Conservation (phyloP, 2,329 filamentous ascomycete genomes). For the Conoideocrella luteorostrata region DNA sequence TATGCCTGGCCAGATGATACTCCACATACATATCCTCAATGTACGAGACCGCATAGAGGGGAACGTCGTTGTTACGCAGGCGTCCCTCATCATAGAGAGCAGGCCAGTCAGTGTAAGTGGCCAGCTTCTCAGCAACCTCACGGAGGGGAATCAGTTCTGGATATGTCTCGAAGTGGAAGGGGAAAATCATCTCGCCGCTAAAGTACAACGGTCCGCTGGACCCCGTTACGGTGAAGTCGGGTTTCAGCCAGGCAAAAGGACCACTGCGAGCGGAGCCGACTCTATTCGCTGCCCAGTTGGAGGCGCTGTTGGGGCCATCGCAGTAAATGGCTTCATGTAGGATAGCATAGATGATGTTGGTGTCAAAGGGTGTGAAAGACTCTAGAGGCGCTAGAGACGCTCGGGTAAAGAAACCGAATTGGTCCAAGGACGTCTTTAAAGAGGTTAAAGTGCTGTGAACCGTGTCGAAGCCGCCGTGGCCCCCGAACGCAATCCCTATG, state of each 20-base stretch:
- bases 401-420: conserved; percentile 68
- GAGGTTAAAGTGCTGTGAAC: conserved; percentile 70
- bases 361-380: conserved; percentile 61
- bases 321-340: conserved; percentile 88
- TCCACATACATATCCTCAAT: conserved; percentile 92
- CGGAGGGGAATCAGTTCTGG: conserved; percentile 65
- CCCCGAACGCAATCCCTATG: conserved; percentile 71
- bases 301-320: conserved; percentile 53
- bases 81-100: conserved; percentile 68
- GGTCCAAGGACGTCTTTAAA: conserved; percentile 64
- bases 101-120: conserved; percentile 63
- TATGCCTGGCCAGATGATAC: conserved; percentile 64
- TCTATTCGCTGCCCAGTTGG: conserved; percentile 69
- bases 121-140: conserved; percentile 64
- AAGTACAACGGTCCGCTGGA: conserved; percentile 58
- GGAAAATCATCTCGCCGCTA: conserved; percentile 89
- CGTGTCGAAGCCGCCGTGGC: conserved; percentile 67
- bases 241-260: conserved; percentile 45
- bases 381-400: conserved; percentile 66
- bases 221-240: conserved; percentile 19
- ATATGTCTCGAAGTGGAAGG: conserved; percentile 77
- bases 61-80: conserved; percentile 70
- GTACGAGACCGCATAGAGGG: conserved; percentile 79
- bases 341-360: conserved; percentile 74
- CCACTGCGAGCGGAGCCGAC: conserved; percentile 41